Conservation (phyloP, 305 asterid genomes). For the Fraxinus greggii region DNA sequence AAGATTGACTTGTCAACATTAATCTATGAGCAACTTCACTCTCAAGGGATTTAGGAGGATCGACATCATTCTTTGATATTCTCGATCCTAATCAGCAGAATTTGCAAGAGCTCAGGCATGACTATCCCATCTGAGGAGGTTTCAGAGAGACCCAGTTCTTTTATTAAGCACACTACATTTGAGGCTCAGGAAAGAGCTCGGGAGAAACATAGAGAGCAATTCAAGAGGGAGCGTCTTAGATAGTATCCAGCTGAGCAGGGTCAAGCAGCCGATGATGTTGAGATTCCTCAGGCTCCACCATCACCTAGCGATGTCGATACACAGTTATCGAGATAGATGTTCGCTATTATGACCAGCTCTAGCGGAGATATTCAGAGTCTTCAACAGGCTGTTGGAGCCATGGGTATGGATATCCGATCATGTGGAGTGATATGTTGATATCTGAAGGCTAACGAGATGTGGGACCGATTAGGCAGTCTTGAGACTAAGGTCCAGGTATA, state of each 20-base stretch:
- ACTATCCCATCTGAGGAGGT: not conserved
- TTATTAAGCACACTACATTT: not conserved
- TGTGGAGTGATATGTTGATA: too few species aligned
- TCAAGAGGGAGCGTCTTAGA: not conserved
- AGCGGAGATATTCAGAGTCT: too few species aligned
- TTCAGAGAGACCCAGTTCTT: not conserved
- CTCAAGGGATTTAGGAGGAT: too few species aligned
- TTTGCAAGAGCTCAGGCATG: not conserved
- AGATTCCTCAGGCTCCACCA: not conserved
- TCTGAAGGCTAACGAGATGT: too few species aligned
- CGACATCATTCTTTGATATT: not conserved
- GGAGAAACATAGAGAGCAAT: not conserved
- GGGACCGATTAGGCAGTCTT: too few species aligned
- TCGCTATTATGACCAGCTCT: too few species aligned
- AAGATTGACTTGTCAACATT: not conserved
- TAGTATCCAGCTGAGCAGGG: not conserved
- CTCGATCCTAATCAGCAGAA: not conserved
- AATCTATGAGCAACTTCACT: not conserved
- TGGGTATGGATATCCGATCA: too few species aligned
- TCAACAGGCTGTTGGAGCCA: too few species aligned
- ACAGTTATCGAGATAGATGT: not conserved
- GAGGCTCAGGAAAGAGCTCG: not conserved
- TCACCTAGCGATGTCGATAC: not conserved
- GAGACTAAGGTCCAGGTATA: too few species aligned
- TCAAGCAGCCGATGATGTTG: not conserved